These are phyloP conservation scores for Digitaria exilis DNA, from an alignment of 202 grass and related monocot genomes.

Conservation along the genomic window DNA sequence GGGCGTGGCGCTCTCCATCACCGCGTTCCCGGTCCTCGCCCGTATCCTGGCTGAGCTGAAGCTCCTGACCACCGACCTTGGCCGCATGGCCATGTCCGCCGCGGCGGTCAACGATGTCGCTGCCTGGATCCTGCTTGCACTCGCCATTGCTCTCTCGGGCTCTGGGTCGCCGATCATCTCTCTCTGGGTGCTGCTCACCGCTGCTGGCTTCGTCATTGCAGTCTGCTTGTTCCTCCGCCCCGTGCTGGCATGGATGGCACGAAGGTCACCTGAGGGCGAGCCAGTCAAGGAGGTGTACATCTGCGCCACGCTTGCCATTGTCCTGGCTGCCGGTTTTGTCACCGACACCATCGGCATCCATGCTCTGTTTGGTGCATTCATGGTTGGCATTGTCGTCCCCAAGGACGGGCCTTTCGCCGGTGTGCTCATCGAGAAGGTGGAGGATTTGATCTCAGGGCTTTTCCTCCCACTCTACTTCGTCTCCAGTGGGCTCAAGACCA, in stretches of 20 bases:
- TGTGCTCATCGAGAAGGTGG: conserved; percentile 83
- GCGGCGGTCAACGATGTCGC: conserved; percentile 80
- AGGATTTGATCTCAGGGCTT: conserved; percentile 81
- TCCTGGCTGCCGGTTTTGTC: conserved; percentile 65
- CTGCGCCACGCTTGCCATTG: conserved; percentile 67
- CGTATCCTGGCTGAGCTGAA: conserved; percentile 93
- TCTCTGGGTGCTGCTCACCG: conserved; percentile 78
- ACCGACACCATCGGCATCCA: conserved; percentile 87
- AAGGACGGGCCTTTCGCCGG: conserved; percentile 81
- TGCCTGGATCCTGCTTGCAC: conserved; percentile 83
- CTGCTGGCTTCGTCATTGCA: conserved; percentile 50
- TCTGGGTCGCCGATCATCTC: conserved; percentile 61
- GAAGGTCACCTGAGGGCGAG: conserved; percentile 62
- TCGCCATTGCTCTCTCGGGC: conserved; percentile 78
- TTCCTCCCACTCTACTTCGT: conserved; percentile 96
- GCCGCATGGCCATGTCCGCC: conserved; percentile 80
- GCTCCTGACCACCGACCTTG: conserved; percentile 80
- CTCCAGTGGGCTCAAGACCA: conserved; percentile 85
- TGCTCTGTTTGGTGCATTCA: conserved; percentile 77
- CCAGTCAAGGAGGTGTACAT: conserved; percentile 76
- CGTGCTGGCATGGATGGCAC: conserved; percentile 63
- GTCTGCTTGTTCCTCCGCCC: conserved; percentile 56
- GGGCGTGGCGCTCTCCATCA: conserved; percentile 92
- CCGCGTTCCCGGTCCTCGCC: conserved; percentile 80
- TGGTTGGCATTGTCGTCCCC: conserved; percentile 74